Percentiles rank a stretch among this genome's conserved stretches.
These are phyloP conservation scores for Metarhizium album DNA, from an alignment of 2,329 filamentous ascomycete genomes.

Conservation along the genomic window DNA sequence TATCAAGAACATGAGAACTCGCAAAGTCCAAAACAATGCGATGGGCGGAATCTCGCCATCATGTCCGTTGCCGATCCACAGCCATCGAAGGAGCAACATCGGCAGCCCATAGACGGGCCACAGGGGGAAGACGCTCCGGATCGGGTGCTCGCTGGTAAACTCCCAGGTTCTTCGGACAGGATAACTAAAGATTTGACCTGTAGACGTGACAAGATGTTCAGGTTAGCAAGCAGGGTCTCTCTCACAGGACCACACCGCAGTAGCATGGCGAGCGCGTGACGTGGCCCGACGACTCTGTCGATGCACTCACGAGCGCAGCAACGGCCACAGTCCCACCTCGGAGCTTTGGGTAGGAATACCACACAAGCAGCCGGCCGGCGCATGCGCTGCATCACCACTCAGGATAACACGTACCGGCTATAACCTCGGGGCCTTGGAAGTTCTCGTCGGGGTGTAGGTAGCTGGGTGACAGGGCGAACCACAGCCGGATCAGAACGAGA, in stretches of 20 bases:
- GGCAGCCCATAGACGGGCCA: conserved; percentile 92
- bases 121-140: conserved; percentile 92
- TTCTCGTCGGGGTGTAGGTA: conserved; percentile 98
- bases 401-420: conserved; percentile 61
- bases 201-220: not conserved
- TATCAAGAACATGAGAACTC: conserved; percentile 83
- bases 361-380: too few species aligned
- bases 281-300: not conserved
- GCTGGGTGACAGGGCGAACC: conserved; percentile 88
- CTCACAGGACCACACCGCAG: not conserved
- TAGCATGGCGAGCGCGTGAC: not conserved
- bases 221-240: not conserved
- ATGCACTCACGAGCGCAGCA: not conserved
- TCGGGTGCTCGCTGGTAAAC: conserved; percentile 77
- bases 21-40: conserved; percentile 79
- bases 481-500: conserved; percentile 76
- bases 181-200: conserved; percentile 88
- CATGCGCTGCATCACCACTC: not conserved
- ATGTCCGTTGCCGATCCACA: conserved; percentile 75
- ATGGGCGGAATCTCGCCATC: conserved; percentile 71
- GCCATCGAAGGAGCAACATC: conserved; percentile 85
- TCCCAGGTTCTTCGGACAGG: conserved; percentile 90
- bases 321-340: not conserved
- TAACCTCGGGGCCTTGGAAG: conserved; percentile 95
- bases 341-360: too few species aligned